A percentile compares a stretch with the other conserved stretches of the same genome.
Evolutionary conservation across 805 yeast species (phyloP).

Genomic region (Pichia nakasei): DNA sequence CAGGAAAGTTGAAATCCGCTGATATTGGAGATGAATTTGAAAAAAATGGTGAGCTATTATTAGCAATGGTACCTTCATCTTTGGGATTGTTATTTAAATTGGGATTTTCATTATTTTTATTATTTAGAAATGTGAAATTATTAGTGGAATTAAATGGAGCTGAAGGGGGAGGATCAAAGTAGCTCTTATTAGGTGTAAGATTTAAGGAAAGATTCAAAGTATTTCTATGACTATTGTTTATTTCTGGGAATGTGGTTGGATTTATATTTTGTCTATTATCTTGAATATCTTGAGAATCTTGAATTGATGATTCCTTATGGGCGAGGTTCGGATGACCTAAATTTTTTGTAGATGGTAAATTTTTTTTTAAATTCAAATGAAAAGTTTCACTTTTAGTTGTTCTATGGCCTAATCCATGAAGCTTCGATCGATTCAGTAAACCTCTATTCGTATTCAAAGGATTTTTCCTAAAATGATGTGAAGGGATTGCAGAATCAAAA

Average conservation of each 20-base stretch:
- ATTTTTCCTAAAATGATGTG: background rate
- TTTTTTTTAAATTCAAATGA: slow-evolving; percentile 3
- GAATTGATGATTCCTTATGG: too few relatives aligned
- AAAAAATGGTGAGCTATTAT: background rate
- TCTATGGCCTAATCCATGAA: slow-evolving; percentile 8
- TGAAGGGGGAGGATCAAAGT: background rate
- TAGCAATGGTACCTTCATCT: background rate
- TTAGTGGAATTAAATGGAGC: slow-evolving; percentile 7
- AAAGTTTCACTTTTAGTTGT: slow-evolving; percentile 11
- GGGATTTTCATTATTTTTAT: background rate
- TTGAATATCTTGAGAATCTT: too few relatives aligned
- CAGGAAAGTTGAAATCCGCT: background rate
- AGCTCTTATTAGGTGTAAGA: background rate
- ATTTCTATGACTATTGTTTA: background rate
- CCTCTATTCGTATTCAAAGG: background rate
- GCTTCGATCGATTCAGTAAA: slow-evolving; percentile 3
- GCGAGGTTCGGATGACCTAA: too few relatives aligned
- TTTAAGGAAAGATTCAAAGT: background rate
- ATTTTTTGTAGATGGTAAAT: background rate
- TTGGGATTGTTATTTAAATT: too few relatives aligned
- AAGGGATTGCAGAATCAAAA: background rate
- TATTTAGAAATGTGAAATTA: slow-evolving; percentile 1
- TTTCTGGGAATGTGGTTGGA: too few relatives aligned
- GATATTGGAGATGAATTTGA: slow-evolving; percentile 1
- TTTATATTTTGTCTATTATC: too few relatives aligned